These are phyloP conservation scores for Pistacia vera DNA, from an alignment of 345 rosid genomes.

Conservation along the genomic window DNA sequence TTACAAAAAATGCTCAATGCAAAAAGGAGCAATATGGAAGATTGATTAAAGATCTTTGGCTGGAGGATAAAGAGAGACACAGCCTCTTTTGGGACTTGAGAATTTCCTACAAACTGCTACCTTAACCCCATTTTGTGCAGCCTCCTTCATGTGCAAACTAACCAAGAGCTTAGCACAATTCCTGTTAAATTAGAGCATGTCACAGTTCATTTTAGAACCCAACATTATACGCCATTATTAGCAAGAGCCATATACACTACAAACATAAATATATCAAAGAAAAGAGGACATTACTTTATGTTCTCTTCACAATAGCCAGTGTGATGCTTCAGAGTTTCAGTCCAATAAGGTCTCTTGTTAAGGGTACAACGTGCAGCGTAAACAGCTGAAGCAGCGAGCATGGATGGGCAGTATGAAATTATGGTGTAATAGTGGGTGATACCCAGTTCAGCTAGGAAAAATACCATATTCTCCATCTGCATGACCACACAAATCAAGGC, in stretches of 20 bases:
- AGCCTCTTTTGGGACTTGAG: constrained; percentile 44
- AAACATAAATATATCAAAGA: not conserved
- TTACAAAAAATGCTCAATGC: no score
- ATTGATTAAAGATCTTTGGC: constrained; percentile 41
- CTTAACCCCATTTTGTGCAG: constrained; percentile 53
- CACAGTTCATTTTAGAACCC: not conserved
- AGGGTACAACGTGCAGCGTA: constrained; percentile 79
- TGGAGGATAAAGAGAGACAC: constrained; percentile 61
- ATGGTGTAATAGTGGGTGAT: constrained; percentile 56
- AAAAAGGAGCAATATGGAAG: no score
- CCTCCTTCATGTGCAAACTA: constrained; percentile 46
- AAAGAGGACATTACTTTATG: constrained; percentile 44
- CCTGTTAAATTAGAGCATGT: constrained; percentile 31
- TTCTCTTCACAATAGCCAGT: constrained; percentile 67
- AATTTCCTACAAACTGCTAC: constrained; percentile 56
- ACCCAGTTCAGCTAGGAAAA: constrained; percentile 74
- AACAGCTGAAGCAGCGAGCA: constrained; percentile 87
- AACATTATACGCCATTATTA: not conserved
- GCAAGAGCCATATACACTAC: not conserved
- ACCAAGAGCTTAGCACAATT: constrained; percentile 72
- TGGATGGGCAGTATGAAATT: constrained; percentile 50
- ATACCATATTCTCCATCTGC: constrained; percentile 76
- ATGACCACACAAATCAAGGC: not conserved
- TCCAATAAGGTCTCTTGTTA: constrained; percentile 67
- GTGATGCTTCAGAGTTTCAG: constrained; percentile 68